Evolutionary conservation across 176 grass and related monocot species (phyloP).

Genomic region (Aegilops sharonensis): DNA sequence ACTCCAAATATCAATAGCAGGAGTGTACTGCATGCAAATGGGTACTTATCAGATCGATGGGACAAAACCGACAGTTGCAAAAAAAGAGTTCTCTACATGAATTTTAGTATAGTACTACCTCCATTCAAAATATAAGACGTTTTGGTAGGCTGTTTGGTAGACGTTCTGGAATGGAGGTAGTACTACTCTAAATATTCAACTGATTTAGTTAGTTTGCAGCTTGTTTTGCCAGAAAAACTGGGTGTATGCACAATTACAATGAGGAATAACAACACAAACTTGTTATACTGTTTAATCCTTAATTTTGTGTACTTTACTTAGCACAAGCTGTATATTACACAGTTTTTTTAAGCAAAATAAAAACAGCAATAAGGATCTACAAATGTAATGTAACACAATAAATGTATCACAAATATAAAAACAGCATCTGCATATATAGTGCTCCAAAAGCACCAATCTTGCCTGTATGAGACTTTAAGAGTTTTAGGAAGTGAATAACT

Average conservation of each 20-base stretch:
- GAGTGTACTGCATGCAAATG: slow-evolving; percentile 69
- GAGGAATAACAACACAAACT: background rate
- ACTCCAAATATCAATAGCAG: slow-evolving; percentile 92
- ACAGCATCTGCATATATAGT: background rate
- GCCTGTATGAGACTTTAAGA: background rate
- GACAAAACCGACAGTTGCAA: slow-evolving; percentile 14
- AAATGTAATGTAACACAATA: background rate
- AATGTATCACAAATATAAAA: background rate
- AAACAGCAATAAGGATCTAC: background rate
- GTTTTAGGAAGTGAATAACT: slow-evolving; percentile 27
- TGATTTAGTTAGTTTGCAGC: background rate
- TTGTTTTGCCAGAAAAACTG: background rate
- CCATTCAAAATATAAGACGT: too few species aligned
- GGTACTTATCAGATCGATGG: slow-evolving; percentile 13
- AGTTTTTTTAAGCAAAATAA: background rate
- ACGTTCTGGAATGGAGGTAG: too few species aligned
- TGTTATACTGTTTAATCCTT: background rate
- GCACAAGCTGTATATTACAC: background rate
- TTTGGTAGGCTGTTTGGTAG: too few species aligned
- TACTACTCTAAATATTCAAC: background rate
- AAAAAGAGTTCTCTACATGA: slow-evolving; percentile 9
- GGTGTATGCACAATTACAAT: background rate
- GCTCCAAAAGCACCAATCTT: background rate
- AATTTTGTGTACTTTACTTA: slow-evolving; percentile 2
- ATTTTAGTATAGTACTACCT: background rate